phyloP scores from a whole-genome alignment of 306 rosid species.

The Cyamopsis tetragonoloba region DNA sequence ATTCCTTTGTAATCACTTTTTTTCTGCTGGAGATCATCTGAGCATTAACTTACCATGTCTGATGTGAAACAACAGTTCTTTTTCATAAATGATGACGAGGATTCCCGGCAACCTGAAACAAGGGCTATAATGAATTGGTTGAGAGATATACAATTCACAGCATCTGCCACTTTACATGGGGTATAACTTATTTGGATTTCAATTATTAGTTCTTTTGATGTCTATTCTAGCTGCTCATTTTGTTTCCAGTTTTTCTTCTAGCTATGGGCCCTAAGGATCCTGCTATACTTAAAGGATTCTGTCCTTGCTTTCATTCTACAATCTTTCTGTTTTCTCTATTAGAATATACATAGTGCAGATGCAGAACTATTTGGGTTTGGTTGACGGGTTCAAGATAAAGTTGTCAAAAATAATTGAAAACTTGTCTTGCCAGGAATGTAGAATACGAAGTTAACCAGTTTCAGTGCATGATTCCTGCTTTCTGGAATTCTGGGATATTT shows the following conservation, averaged over 20 bases:
- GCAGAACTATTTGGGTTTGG: conserved; percentile 9
- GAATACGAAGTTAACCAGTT: background rate
- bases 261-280: background rate
- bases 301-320: conserved; percentile 17
- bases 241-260: conserved; percentile 14
- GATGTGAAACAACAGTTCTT: conserved; percentile 56
- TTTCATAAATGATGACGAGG: conserved; percentile 48
- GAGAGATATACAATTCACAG: conserved; percentile 73
- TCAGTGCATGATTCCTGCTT: conserved; percentile 14
- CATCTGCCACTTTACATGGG: conserved; percentile 99
- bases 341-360: background rate
- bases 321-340: background rate
- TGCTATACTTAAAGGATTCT: conserved; percentile 13
- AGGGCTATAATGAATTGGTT: conserved; percentile 87
- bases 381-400: background rate
- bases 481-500: background rate
- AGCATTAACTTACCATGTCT: conserved; percentile 22
- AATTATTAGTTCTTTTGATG: background rate
- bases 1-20: background rate
- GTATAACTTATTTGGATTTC: conserved; percentile 42
- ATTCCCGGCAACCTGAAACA: conserved; percentile 81
- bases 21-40: background rate
- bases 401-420: background rate
- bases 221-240: conserved; percentile 15
- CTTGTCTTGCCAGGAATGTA: background rate